Evolutionary conservation across 169 alveolate species (phyloP).

Genomic region (Eimeria sp.): DNA sequence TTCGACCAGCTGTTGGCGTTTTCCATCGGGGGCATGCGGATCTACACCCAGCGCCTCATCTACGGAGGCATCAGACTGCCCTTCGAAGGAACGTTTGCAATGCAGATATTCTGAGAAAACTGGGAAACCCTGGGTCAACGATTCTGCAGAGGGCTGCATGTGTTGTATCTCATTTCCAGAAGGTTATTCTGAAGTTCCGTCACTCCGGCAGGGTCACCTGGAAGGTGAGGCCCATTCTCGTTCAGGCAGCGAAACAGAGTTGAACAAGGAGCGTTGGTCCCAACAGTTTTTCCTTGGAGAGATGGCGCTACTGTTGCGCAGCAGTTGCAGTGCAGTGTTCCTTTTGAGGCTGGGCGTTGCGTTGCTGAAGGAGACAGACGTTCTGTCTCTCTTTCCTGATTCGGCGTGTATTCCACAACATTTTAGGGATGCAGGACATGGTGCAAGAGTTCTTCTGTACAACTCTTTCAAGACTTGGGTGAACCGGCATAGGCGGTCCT

Average conservation of each 20-base stretch:
- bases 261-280: conserved; percentile 61
- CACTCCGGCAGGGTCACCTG: conserved; percentile 57
- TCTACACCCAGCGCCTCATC: background rate
- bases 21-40: background rate
- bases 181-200: conserved; percentile 45
- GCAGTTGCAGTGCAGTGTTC: conserved; percentile 22
- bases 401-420: background rate
- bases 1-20: background rate
- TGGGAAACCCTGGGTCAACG: background rate
- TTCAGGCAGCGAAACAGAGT: background rate
- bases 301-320: conserved; percentile 53
- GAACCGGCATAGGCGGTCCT: conserved; percentile 22
- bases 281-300: background rate
- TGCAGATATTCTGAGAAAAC: background rate
- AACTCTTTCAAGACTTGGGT: conserved; percentile 56
- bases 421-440: background rate
- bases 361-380: conserved; percentile 17
- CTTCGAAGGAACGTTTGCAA: background rate
- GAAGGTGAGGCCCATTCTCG: conserved; percentile 14
- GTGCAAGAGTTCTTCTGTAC: conserved; percentile 5
- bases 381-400: background rate
- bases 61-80: background rate
- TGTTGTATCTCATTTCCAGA: background rate
- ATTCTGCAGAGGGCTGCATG: background rate
- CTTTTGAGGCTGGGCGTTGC: conserved; percentile 1